A percentile compares a stretch with the other conserved stretches of the same genome.
These are phyloP conservation scores for Inga leiocalycina DNA, from an alignment of 306 rosid genomes.

Conservation along the genomic window DNA sequence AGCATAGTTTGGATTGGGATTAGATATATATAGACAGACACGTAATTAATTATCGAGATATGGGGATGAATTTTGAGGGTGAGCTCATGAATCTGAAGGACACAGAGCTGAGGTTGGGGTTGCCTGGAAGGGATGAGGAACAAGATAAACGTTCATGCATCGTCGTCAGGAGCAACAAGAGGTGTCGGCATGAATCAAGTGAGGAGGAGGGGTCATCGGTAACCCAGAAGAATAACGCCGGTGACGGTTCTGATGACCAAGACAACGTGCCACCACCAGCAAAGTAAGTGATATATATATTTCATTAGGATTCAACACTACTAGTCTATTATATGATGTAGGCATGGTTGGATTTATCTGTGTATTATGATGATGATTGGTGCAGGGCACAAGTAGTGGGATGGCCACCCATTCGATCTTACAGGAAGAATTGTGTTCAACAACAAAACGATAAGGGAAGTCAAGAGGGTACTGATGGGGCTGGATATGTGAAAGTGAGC, in stretches of 20 bases:
- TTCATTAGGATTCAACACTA: neutral
- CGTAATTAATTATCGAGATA: neutral
- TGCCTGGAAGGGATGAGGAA: conserved; percentile 54
- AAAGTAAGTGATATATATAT: conserved; percentile 49
- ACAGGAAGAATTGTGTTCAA: conserved; percentile 54
- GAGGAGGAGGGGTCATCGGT: conserved; percentile 34
- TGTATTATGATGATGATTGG: neutral
- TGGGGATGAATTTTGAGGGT: neutral
- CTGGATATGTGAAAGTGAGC: conserved; percentile 75
- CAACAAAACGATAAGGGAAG: conserved; percentile 35
- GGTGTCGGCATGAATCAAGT: conserved; percentile 43
- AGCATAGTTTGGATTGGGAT: neutral
- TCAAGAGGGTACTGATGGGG: conserved; percentile 31
- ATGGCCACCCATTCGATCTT: conserved; percentile 93
- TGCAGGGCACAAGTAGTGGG: conserved; percentile 83
- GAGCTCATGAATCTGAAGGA: conserved; percentile 52
- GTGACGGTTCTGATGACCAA: neutral
- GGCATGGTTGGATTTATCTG: neutral
- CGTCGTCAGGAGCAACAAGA: conserved; percentile 53
- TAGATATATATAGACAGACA: neutral
- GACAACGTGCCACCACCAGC: conserved; percentile 38
- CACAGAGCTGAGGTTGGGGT: conserved; percentile 71
- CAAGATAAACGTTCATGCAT: conserved; percentile 30
- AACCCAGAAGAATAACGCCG: neutral
- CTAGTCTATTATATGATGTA: no score